These are phyloP conservation scores for Debaryomyces psychrophilus DNA, from an alignment of 1,139 yeast genomes.

Conservation along the genomic window DNA sequence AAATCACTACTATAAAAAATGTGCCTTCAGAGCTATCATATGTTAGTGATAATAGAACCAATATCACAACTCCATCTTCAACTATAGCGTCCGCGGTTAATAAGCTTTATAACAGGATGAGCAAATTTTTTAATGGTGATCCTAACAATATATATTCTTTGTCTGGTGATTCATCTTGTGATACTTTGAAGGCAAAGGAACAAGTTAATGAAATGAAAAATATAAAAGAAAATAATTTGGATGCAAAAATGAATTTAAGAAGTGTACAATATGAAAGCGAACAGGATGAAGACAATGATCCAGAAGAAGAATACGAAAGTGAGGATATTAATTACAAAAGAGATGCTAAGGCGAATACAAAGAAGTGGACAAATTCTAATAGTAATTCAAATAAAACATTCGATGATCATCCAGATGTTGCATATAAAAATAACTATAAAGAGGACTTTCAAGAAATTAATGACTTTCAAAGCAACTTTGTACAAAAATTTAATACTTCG, in stretches of 20 bases:
- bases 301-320: conserved; percentile 3
- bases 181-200: neutral
- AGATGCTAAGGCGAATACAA: neutral
- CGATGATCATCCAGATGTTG: neutral
- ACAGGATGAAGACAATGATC: conserved; percentile 9
- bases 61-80: conserved; percentile 8
- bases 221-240: conserved; percentile 6
- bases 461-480: conserved; percentile 36
- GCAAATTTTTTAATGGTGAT: conserved; percentile 19
- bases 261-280: conserved; percentile 17
- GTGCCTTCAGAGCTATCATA: conserved; percentile 6
- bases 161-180: conserved; percentile 15
- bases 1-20: neutral
- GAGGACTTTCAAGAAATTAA: conserved; percentile 36
- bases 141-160: conserved; percentile 25
- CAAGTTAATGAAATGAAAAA: conserved; percentile 8
- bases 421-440: conserved; percentile 16
- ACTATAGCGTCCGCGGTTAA: conserved; percentile 7
- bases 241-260: neutral
- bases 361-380: neutral
- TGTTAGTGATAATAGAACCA: conserved; percentile 1
- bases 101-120: conserved; percentile 18
- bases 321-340: neutral
- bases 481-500: conserved; percentile 23
- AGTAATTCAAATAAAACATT: neutral